phyloP scores from a whole-genome alignment of 257 asterid species.

The Leptodermis oblonga region DNA sequence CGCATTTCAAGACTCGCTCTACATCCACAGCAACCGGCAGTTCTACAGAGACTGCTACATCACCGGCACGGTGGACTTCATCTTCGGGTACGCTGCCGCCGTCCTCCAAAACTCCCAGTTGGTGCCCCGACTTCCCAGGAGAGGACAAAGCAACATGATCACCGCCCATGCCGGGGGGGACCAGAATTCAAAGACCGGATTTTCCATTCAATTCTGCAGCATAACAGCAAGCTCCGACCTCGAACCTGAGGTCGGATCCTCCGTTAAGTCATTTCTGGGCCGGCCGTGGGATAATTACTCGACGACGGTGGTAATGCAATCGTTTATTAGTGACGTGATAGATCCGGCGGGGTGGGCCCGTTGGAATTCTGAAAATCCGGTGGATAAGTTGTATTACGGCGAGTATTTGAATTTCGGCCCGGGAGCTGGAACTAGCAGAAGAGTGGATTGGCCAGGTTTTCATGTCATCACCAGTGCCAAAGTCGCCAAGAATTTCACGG shows the following conservation, averaged over 20 bases:
- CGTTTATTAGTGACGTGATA: background rate
- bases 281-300: background rate
- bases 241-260: background rate
- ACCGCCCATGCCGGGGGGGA: background rate
- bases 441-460: background rate
- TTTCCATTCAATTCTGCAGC: background rate
- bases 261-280: background rate
- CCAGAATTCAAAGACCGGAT: background rate
- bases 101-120: background rate
- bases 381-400: background rate
- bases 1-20: background rate
- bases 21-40: background rate
- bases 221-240: background rate
- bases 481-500: background rate
- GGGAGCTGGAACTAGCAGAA: background rate
- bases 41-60: conserved; percentile 1
- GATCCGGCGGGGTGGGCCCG: background rate
- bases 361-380: background rate
- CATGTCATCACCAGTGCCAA: background rate
- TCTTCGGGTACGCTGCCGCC: background rate
- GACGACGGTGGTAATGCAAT: background rate
- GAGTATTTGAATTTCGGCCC: background rate
- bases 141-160: background rate
- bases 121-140: background rate
- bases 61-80: background rate